Conservation (phyloP, 352 stramenopile species). For the Aphanomyces stellatus region DNA sequence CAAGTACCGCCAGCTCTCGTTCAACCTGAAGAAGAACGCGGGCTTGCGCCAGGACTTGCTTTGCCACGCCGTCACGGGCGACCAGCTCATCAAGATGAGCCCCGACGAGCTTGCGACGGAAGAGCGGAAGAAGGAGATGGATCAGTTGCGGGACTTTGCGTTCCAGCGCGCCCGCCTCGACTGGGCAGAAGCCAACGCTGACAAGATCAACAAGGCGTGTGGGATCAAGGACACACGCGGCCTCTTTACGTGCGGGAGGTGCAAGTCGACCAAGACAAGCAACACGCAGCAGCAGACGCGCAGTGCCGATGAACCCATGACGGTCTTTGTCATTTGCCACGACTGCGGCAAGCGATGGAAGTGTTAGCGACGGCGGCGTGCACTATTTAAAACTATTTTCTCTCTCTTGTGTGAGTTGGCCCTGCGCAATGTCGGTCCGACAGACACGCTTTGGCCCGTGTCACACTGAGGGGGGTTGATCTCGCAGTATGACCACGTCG, state of each 20-base stretch:
- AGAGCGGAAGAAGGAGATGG: conserved; percentile 77
- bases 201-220: conserved; percentile 88
- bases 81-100: conserved; percentile 75
- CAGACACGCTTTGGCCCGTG: too few species aligned
- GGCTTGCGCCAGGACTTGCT: conserved; percentile 69
- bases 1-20: conserved; percentile 84
- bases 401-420: too few species aligned
- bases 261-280: conserved; percentile 93
- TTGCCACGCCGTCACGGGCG: conserved; percentile 50
- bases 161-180: conserved; percentile 81
- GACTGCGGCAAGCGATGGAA: conserved; percentile 96
- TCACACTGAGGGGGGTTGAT: too few species aligned
- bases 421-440: too few species aligned
- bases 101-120: conserved; percentile 80
- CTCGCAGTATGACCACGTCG: too few species aligned
- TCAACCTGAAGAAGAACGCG: conserved; percentile 89
- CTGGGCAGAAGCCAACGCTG: conserved; percentile 85
- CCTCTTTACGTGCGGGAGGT: conserved; percentile 88
- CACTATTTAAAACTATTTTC: not conserved
- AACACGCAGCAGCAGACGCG: conserved; percentile 97
- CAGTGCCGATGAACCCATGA: conserved; percentile 98
- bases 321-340: conserved; percentile 94
- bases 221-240: conserved; percentile 71
- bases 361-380: conserved; percentile 40
- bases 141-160: conserved; percentile 73